Conservation (phyloP, 495 filamentous ascomycete species). For the Penicillium cosmopolitanum region DNA sequence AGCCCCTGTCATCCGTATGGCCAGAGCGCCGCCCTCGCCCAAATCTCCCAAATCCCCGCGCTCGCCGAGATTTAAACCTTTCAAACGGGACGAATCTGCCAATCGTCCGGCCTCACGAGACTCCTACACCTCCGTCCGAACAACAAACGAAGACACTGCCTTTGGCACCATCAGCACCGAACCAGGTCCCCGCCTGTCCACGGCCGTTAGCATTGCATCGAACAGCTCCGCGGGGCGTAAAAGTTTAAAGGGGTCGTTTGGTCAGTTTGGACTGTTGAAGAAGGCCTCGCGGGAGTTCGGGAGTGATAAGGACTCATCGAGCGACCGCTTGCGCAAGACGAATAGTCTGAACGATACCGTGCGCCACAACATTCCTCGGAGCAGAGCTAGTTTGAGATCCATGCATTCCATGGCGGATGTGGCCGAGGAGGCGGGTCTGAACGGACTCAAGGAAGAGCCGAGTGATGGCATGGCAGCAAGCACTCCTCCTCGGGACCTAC, state of each 20-base stretch:
- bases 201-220: constrained; percentile 46
- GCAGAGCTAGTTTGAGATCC: constrained; percentile 46
- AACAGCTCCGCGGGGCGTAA: constrained; percentile 41
- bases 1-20: constrained; percentile 82
- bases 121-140: constrained; percentile 43
- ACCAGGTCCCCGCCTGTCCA: constrained; percentile 42
- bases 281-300: constrained; percentile 44
- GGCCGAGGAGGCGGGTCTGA: constrained; percentile 40
- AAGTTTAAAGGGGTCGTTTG: constrained; percentile 41
- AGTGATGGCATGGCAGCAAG: constrained; percentile 23
- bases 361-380: constrained; percentile 41
- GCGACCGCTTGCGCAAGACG: constrained; percentile 40
- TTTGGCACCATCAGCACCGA: constrained; percentile 51
- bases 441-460: constrained; percentile 25
- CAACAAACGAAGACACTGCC: constrained; percentile 36
- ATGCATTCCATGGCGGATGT: constrained; percentile 51
- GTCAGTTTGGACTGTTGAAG: constrained; percentile 36
- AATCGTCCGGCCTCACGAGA: constrained; percentile 42
- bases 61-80: constrained; percentile 45
- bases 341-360: constrained; percentile 44
- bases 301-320: constrained; percentile 38
- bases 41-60: constrained; percentile 51
- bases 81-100: constrained; percentile 32
- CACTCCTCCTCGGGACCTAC: constrained; percentile 33
- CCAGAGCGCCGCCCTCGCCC: constrained; percentile 79